These are phyloP conservation scores for Hypholoma sublateritium DNA, from an alignment of 768 basidiomycete genomes.

Conservation along the genomic window DNA sequence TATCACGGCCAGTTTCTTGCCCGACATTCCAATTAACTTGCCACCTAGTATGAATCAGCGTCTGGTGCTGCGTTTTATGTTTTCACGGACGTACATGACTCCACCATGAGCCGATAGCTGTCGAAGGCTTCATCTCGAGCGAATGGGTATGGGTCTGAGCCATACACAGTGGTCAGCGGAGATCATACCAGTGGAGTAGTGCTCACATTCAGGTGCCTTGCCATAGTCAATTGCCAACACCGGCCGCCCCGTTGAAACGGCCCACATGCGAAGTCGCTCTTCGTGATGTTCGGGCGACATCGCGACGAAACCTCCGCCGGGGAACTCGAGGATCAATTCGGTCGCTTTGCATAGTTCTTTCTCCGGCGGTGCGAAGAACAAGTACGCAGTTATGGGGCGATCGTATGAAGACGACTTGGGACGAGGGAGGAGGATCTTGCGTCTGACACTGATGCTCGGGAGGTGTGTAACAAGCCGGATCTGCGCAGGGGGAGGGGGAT, in stretches of 20 bases:
- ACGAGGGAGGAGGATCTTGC: slow-evolving; percentile 81
- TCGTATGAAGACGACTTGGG: slow-evolving; percentile 73
- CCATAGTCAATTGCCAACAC: slow-evolving; percentile 91
- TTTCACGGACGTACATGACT: slow-evolving; percentile 47
- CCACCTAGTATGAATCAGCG: slow-evolving; percentile 46
- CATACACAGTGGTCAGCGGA: not conserved
- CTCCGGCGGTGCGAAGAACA: slow-evolving; percentile 79
- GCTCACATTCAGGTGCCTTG: slow-evolving; percentile 92
- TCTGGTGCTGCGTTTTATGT: not conserved
- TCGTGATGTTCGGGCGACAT: slow-evolving; percentile 98
- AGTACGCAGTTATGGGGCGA: slow-evolving; percentile 78
- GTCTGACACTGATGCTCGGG: slow-evolving; percentile 62
- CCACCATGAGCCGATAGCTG: slow-evolving; percentile 76
- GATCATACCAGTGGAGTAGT: not conserved
- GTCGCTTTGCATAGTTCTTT: slow-evolving; percentile 61
- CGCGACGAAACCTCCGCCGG: slow-evolving; percentile 95
- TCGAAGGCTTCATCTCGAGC: slow-evolving; percentile 96
- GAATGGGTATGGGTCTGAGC: slow-evolving; percentile 91
- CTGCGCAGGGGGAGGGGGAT: slow-evolving; percentile 33
- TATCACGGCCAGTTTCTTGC: slow-evolving; percentile 74
- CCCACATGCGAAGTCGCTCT: slow-evolving; percentile 88
- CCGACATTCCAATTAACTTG: slow-evolving; percentile 82
- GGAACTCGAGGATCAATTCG: slow-evolving; percentile 89
- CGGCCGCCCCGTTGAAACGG: slow-evolving; percentile 71
- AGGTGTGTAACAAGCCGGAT: slow-evolving; percentile 67